A percentile compares a stretch with the other conserved stretches of the same genome.
Evolutionary conservation across 345 rosid species (phyloP).

Genomic region (Eucalyptus dawsonii): DNA sequence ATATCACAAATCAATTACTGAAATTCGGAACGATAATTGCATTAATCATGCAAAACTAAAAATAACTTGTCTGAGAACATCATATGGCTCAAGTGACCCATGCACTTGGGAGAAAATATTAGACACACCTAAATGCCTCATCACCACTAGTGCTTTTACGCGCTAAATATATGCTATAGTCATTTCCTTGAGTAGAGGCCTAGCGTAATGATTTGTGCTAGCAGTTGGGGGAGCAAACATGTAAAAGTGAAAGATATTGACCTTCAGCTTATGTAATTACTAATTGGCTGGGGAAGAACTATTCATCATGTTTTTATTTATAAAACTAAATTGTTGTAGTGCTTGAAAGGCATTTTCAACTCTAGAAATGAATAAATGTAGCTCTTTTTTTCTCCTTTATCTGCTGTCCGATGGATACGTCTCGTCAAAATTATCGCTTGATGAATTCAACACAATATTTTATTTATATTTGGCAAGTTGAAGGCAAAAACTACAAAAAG

Average conservation of each 20-base stretch:
- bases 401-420: accelerated
- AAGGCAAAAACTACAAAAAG: no score
- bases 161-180: not conserved
- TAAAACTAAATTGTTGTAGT: not conserved
- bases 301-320: not conserved
- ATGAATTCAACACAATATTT: no score
- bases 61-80: no score
- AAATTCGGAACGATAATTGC: no score
- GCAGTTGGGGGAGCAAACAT: no score
- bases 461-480: no score
- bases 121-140: not conserved
- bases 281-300: not conserved
- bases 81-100: not conserved
- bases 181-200: no score
- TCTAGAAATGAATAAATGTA: not conserved
- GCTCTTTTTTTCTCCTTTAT: not conserved
- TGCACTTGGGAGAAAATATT: not conserved
- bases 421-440: no score
- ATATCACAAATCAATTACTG: no score
- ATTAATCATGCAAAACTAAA: no score
- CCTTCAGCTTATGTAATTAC: not conserved
- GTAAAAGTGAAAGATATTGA: not conserved
- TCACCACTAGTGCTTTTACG: not conserved
- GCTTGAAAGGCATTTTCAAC: not conserved
- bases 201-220: no score